A percentile compares a stretch with the other conserved stretches of the same genome.
phyloP scores from a whole-genome alignment of 306 rosid genomes.

The Vicia villosa region DNA sequence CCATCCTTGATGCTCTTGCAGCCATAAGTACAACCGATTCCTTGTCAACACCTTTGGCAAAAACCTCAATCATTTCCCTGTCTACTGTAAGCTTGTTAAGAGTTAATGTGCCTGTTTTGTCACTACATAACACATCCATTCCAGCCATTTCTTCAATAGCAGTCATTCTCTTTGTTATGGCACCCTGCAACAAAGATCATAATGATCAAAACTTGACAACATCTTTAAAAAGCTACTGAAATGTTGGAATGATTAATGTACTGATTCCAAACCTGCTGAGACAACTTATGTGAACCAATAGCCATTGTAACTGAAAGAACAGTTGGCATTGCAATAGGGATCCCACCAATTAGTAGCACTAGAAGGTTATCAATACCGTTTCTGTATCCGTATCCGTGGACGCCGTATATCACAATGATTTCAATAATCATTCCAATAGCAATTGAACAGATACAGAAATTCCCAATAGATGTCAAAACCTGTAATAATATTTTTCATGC shows the following conservation, averaged over 20 bases:
- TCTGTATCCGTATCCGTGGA: conserved; percentile 40
- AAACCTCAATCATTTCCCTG: conserved; percentile 69
- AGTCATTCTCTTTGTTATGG: conserved; percentile 83
- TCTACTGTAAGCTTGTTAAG: conserved; percentile 84
- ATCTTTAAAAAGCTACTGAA: background rate
- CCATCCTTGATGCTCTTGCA: conserved; percentile 79
- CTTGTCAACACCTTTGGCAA: conserved; percentile 59
- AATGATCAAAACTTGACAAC: background rate
- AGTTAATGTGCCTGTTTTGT: conserved; percentile 77
- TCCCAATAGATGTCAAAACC: conserved; percentile 74
- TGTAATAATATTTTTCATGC: conserved; percentile 35
- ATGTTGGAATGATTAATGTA: conserved; percentile 6
- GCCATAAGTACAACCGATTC: conserved; percentile 77
- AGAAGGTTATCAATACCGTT: conserved; percentile 67
- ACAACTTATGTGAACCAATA: conserved; percentile 63
- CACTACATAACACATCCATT: conserved; percentile 79
- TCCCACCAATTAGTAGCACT: conserved; percentile 77
- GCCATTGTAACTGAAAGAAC: conserved; percentile 92
- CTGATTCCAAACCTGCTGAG: conserved; percentile 56
- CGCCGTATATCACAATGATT: conserved; percentile 57
- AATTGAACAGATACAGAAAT: conserved; percentile 77
- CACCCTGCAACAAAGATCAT: conserved; percentile 53
- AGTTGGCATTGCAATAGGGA: conserved; percentile 89
- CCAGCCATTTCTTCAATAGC: conserved; percentile 91
- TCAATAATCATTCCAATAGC: conserved; percentile 70